Percentiles rank a stretch among this genome's conserved stretches.
Conservation (phyloP, 176 grass and related monocot genomes). For the Zoysia japonica region DNA sequence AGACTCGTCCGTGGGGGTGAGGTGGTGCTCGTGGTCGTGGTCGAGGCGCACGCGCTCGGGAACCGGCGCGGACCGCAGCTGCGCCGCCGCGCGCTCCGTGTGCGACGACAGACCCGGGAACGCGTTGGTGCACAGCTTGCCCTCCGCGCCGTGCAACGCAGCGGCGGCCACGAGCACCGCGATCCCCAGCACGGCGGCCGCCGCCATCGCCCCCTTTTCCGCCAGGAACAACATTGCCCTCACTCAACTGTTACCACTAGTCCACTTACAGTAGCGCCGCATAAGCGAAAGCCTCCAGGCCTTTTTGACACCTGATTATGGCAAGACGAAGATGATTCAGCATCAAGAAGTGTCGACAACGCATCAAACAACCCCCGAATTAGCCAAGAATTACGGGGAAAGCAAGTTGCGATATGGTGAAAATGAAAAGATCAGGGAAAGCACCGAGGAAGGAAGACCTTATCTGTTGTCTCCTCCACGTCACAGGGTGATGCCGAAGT, state of each 20-base stretch:
- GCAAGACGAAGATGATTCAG: neutral
- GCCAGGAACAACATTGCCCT: neutral
- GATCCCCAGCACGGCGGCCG: neutral
- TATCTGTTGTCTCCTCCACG: neutral
- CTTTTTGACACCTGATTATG: neutral
- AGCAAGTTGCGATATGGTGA: neutral
- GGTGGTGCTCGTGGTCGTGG: slow-evolving; percentile 40
- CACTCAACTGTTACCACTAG: neutral
- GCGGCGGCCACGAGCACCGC: neutral
- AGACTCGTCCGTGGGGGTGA: slow-evolving; percentile 63
- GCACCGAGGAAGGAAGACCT: neutral
- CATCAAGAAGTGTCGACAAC: slow-evolving; percentile 25
- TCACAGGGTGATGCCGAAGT: neutral
- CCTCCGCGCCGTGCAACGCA: slow-evolving; percentile 1
- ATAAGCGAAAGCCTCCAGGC: slow-evolving; percentile 7
- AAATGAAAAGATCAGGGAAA: neutral
- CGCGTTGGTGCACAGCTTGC: slow-evolving; percentile 63
- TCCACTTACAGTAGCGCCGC: neutral
- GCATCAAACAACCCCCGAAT: slow-evolving; percentile 17
- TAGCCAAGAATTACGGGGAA: slow-evolving; percentile 32
- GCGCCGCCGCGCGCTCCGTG: slow-evolving; percentile 53
- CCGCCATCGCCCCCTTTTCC: slow-evolving; percentile 23
- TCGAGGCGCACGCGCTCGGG: slow-evolving; percentile 10
- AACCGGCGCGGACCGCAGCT: neutral
- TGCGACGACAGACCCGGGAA: slow-evolving; percentile 51